Evolutionary conservation across 1,284 basidiomycete species (phyloP), one percentile per base, ranked within the genome.

Genomic region (Jaminaea rosea): DNA sequence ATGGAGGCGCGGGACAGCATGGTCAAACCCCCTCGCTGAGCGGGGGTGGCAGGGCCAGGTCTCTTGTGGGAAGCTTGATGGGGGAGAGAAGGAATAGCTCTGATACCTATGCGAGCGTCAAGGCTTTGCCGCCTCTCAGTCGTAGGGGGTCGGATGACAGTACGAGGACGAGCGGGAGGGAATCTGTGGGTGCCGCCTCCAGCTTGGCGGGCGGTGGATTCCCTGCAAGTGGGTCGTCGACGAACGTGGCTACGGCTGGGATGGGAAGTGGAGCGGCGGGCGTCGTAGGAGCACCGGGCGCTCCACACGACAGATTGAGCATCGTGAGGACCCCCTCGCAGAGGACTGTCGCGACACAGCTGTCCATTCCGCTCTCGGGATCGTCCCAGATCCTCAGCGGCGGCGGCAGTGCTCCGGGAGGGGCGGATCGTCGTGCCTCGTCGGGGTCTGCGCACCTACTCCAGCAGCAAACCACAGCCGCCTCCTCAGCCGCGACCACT

Each of bases 81-180:
- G 63, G 62, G 28, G 67, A 66, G 26, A 49, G 65, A 13, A 49
- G 67, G 5, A 66, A 66, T 47, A 62, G 59, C 46, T 56, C 56
- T 13, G 67, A 69, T 41, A 69, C 67, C 1, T 64, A 60, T 42
- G 67, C 67, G 19, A 65, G 63, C 46, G 46, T 69, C 39, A 64
- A 59, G 41, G 67, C 67, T 17, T 36, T 69, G 36, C 67, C 67
- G n/a, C 67, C 67, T 17, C 56, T 66, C 21, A 68, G 65, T 47
- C 46, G 67, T n/a, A 50, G 67, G n/a, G 67, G 67, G 8, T 64
- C 61, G 44, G 67, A 67, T 47, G 59, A 59, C 7, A 62, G 59
- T 11, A 57, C 58, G 10, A 56, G 61, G 13, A 69, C 67, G n/a
- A n/a, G 9, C 19, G 7, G 19, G 37, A 9, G 5, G 23, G 31